Evolutionary conservation across 2,329 filamentous ascomycete species (phyloP), one percentile per base, ranked within the genome.

Genomic region (Hymenoscyphus linearis): DNA sequence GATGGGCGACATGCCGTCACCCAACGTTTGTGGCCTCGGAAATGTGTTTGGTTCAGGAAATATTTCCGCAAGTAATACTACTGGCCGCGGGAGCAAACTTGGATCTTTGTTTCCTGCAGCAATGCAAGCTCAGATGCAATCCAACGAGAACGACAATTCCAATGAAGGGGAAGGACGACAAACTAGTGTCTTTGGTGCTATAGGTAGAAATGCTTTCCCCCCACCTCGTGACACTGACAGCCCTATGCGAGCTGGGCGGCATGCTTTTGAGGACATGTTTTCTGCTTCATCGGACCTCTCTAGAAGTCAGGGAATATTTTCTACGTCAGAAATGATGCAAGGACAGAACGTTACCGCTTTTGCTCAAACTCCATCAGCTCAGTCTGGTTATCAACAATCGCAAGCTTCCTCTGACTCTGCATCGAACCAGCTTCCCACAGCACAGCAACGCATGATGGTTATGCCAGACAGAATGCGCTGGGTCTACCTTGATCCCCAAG

Each of bases 401-500:
- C 73, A 71, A 65, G 66, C 61, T 60, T 67, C 69, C 25, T 72
- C 68, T 14, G 80, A 83, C 25, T 80, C 85, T 14, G 81, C 85
- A n/a, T 79, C 86, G 5, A 84, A 83, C 55, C 88, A 92, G 66
- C 83, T 91, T 55, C 86, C 87, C 31, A 77, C 84, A 55, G 78
- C 84, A 31, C 88, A 90, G 70, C 85, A 89, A 65, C 87, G 91
- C 16, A 93, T 89, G 52, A 98, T 99, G 93, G 93, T 99, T 4
- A 98, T 99, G 95, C 95, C 95, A 2, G 95, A 99, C 74, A 84
- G 96, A 14, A 99, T 99, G 92, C 84, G 93, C 69, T 99, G 95
- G 95, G 93, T 97, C 18, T 99, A 99, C 73, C 87, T 96, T 58
- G 95, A 99, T 73, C 95, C 95, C 4, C 91, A 96, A 72, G 92